These are phyloP conservation scores for Trypanosoma grayi DNA, from an alignment of 208 protist species.

Conservation along the genomic window DNA sequence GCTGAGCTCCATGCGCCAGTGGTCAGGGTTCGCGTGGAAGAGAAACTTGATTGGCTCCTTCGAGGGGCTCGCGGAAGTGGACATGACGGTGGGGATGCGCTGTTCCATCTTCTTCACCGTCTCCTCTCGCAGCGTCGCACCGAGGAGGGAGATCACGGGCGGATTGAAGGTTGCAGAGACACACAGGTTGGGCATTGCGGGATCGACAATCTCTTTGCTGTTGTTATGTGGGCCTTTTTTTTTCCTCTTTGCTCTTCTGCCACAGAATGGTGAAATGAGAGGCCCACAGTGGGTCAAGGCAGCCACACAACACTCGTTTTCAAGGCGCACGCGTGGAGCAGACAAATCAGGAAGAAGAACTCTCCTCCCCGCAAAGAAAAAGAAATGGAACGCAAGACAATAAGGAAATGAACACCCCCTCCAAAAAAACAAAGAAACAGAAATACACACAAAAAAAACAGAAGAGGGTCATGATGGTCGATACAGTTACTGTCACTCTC, in stretches of 20 bases:
- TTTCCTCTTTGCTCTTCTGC: constrained; percentile 7
- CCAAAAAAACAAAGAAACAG: constrained; percentile 10
- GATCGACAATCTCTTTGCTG: neutral
- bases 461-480: neutral
- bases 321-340: too few species aligned
- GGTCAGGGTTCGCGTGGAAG: constrained; percentile 71
- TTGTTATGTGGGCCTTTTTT: neutral
- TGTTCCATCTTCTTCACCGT: constrained; percentile 82
- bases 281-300: neutral
- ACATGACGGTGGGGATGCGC: constrained; percentile 64
- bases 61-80: constrained; percentile 63
- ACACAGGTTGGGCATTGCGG: constrained; percentile 88
- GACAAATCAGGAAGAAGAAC: too few species aligned
- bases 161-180: constrained; percentile 90
- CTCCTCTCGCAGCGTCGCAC: constrained; percentile 84
- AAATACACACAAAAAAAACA: constrained; percentile 2
- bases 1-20: constrained; percentile 87
- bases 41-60: constrained; percentile 77
- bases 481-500: too few species aligned
- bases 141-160: constrained; percentile 83
- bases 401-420: neutral
- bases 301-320: neutral
- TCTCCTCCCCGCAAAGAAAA: too few species aligned
- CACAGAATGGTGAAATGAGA: neutral
- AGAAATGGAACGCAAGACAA: too few species aligned